These are phyloP conservation scores for Exophiala dermatitidis DNA, from an alignment of 2,329 filamentous ascomycete genomes.

Conservation along the genomic window DNA sequence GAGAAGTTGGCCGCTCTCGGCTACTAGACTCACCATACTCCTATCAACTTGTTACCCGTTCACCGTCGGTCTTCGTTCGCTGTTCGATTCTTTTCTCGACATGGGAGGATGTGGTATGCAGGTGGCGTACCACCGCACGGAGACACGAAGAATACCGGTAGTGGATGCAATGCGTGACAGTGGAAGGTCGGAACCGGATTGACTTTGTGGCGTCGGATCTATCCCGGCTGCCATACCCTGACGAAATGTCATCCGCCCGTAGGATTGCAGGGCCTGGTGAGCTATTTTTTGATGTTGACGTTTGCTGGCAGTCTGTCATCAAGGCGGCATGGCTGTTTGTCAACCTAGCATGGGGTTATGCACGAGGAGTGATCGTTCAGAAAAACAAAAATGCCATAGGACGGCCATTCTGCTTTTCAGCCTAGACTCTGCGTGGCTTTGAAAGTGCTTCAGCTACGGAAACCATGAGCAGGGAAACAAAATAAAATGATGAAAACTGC, in stretches of 20 bases:
- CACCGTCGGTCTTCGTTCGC: constrained; percentile 2
- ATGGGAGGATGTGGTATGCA: not conserved
- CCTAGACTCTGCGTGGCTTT: constrained; percentile 15
- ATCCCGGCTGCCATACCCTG: not conserved
- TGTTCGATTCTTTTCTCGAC: not conserved
- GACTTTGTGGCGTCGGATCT: not conserved
- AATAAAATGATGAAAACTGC: constrained; percentile 18
- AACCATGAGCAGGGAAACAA: constrained; percentile 12
- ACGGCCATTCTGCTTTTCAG: constrained; percentile 8
- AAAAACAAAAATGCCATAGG: constrained; percentile 5
- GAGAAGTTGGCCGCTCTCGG: constrained; percentile 82
- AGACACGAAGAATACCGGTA: not conserved
- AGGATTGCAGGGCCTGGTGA: not conserved
- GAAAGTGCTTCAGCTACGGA: constrained; percentile 22
- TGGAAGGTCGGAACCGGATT: not conserved
- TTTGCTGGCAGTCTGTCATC: constrained; percentile 6
- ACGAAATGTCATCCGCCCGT: not conserved
- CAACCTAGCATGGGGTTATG: constrained; percentile 1
- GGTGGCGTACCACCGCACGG: not conserved
- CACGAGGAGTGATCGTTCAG: constrained; percentile 6
- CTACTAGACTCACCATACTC: constrained; percentile 57
- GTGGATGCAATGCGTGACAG: not conserved
- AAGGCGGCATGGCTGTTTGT: not conserved
- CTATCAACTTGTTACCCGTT: constrained; percentile 24
- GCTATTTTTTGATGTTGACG: constrained; percentile 1